Evolutionary conservation across 805 yeast species (phyloP), one percentile per base, ranked within the genome.

Genomic region (Starmerella stigmatis): DNA sequence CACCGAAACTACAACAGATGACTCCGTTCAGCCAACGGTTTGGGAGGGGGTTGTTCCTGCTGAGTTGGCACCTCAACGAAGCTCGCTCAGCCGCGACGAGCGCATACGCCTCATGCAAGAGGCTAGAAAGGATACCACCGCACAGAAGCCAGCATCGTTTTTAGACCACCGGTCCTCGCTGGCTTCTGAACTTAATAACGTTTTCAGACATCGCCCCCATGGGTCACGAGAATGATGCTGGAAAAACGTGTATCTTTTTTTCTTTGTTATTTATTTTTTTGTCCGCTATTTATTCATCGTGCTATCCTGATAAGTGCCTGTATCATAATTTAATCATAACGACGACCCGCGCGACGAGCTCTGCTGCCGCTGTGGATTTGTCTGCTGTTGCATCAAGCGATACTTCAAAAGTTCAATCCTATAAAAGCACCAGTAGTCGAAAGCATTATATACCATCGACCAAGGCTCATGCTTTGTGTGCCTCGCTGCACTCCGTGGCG

Each of bases 31-130:
- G 23, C 29, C 43, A 5, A 34, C 46, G 2, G 27, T 47, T 2
- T 29, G 49, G 32, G 57, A 54, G 31, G 46, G 49, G 19, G 52
- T 44, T 3, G 47, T 45, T 0, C 41, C 40, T 0, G 19, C 35
- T 1, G 16, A 29, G 3, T 4, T 32, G 11, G 17, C 41, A 15
- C 42, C 46, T 16, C 35, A 42, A 5, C 27, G 23, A 5, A 37
- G 46, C 12, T 17, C 13, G 6, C 35, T 46, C 7, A 31, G 53
- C 19, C 51, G 57, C 11, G 54, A 47, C 5, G 57, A 51, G 22
- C 42, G 57, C 2, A 53, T 53, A 28, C 15, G 31, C n/a, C 39
- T 32, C 5, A 36, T 39, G 25, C 44, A 37, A 21, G 12, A 22
- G 10, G 27, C 22, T 13, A 42, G 31, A 4, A 31, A 25, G 17